These are phyloP conservation scores for Immersiporthe knoxdaviesiana DNA, from an alignment of 2,329 filamentous ascomycete species.

Conservation along the genomic window DNA sequence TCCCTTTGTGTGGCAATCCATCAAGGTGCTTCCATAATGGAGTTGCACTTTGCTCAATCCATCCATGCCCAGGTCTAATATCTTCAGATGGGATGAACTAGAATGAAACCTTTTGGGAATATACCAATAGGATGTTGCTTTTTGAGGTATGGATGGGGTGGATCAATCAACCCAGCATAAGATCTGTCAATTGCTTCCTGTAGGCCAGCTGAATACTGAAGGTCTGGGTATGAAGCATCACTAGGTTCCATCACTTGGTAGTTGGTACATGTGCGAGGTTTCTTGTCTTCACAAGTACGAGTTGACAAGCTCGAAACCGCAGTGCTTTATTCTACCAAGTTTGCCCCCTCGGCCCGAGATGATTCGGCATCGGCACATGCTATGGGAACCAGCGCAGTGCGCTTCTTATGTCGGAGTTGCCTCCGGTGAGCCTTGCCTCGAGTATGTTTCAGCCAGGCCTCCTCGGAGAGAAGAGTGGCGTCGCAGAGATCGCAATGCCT, in stretches of 20 bases:
- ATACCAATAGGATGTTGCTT: not conserved
- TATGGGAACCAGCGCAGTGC: conserved; percentile 19
- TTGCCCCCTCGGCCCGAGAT: not conserved
- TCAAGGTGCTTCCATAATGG: not conserved
- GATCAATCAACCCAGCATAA: not conserved
- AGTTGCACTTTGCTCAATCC: not conserved
- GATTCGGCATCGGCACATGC: not conserved
- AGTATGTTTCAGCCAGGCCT: conserved; percentile 52
- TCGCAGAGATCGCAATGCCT: conserved; percentile 76
- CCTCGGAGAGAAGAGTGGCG: conserved; percentile 61
- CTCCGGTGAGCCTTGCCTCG: conserved; percentile 23
- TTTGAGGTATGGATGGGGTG: not conserved
- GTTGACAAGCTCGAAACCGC: not conserved
- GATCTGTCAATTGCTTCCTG: not conserved
- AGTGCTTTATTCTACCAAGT: not conserved
- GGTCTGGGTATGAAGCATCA: not conserved
- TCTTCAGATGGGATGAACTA: not conserved
- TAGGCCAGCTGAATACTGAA: not conserved
- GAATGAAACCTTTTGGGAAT: not conserved
- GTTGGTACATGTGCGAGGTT: not conserved
- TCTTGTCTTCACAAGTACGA: not conserved
- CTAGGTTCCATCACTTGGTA: not conserved
- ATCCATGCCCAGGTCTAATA: not conserved
- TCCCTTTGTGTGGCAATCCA: not conserved
- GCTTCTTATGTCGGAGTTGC: conserved; percentile 17